Percentiles rank a stretch among this genome's conserved stretches.
These are phyloP conservation scores for Metschnikowia aberdeeniae DNA, from an alignment of 805 yeast species.

Conservation along the genomic window DNA sequence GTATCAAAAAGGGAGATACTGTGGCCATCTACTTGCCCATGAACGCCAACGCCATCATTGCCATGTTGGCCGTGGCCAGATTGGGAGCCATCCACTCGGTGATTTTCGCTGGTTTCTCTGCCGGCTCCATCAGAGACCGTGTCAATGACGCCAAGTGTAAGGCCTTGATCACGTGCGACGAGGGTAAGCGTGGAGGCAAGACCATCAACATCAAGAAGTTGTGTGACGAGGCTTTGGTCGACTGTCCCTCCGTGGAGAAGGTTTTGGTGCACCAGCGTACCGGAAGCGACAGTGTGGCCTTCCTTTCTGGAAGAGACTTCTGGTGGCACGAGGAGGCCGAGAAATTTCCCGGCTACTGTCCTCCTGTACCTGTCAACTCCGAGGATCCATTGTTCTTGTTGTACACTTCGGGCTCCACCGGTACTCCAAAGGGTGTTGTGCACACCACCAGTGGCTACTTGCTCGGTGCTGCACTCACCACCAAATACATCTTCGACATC, in stretches of 20 bases:
- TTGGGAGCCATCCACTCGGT: constrained; percentile 84
- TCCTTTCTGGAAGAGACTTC: constrained; percentile 57
- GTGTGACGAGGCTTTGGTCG: constrained; percentile 72
- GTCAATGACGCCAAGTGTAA: constrained; percentile 68
- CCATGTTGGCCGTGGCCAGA: constrained; percentile 73
- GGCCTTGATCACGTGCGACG: constrained; percentile 76
- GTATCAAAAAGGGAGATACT: constrained; percentile 76
- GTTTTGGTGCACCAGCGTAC: constrained; percentile 76
- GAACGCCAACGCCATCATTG: constrained; percentile 75
- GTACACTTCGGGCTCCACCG: constrained; percentile 85
- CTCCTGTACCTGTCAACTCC: constrained; percentile 73
- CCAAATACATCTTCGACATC: constrained; percentile 72
- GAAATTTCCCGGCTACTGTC: constrained; percentile 62
- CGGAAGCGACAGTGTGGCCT: constrained; percentile 50
- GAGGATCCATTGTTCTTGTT: constrained; percentile 79
- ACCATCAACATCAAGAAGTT: constrained; percentile 76
- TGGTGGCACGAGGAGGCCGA: constrained; percentile 73
- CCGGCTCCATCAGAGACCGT: constrained; percentile 68
- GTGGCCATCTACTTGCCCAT: constrained; percentile 85
- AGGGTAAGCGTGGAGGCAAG: constrained; percentile 79
- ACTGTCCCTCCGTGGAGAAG: constrained; percentile 62
- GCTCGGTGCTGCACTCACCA: constrained; percentile 67
- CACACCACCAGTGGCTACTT: constrained; percentile 80
- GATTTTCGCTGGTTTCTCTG: constrained; percentile 79
- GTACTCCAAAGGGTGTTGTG: constrained; percentile 83